phyloP scores from a whole-genome alignment of 75 land plant genomes.

The Pseudotsuga menziesii region DNA sequence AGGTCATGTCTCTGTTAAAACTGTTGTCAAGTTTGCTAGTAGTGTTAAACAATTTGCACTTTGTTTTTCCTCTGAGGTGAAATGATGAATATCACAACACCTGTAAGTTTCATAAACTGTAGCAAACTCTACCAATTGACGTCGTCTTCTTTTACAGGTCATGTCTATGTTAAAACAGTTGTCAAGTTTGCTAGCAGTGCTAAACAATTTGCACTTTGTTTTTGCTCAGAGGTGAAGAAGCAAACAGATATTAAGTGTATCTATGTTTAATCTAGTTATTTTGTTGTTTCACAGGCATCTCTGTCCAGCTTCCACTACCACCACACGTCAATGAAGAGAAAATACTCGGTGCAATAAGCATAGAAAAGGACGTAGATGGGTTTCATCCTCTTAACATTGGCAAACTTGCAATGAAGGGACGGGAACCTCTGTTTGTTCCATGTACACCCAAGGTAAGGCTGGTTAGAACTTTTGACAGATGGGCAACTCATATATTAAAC shows the following conservation, averaged over 20 bases:
- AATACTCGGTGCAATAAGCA: conserved; percentile 60
- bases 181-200: no score
- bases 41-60: no score
- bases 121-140: no score
- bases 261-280: background rate
- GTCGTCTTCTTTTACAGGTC: no score
- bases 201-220: no score
- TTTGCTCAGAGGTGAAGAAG: no score
- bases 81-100: background rate
- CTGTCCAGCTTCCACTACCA: conserved; percentile 86
- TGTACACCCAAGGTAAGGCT: conserved; percentile 76
- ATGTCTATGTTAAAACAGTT: no score
- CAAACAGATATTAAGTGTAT: no score
- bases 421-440: conserved; percentile 80
- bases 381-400: conserved; percentile 93
- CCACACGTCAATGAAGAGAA: conserved; percentile 85
- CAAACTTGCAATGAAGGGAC: conserved; percentile 91
- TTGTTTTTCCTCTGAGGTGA: no score
- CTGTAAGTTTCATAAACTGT: background rate
- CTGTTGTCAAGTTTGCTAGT: no score
- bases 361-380: conserved; percentile 94
- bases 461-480: background rate
- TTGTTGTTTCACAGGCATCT: conserved; percentile 48
- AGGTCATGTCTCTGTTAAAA: no score
- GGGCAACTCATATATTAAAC: no score